Base-by-base conservation (phyloP, 164 flowering plant species). In the Chimonanthus salicifolius region DNA sequence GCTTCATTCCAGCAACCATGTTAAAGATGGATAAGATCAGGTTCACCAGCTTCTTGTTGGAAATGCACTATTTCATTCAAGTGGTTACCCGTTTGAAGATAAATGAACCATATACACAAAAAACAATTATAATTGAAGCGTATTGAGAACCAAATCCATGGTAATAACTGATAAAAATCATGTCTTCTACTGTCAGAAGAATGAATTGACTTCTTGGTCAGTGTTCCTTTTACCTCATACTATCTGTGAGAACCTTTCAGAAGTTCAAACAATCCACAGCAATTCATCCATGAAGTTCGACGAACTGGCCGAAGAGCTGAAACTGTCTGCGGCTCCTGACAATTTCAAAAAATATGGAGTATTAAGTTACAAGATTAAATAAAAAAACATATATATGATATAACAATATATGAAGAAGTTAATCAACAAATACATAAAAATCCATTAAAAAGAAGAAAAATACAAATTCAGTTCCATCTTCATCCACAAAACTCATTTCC, bases 251-350 rank as follows among this genome's bases (percentile, higher is more conserved):
- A 83, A 54, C 88, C 87, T n/a, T 75, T 64, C 64, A 90, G 70
- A 54, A 83, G 71, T 33, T 89, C 94, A 69, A 87, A 80, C 50
- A 89, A 68, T 68, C 94, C 94, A 80, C 94, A 89, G 74, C 94
- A 89, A 81, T 83, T 77, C 77, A 71, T 83, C 89, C 86, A 85
- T 4, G 89, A 85, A 44, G 87, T 82, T 67, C 47, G 79, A 47
- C 67, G 80, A 69, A 64, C 81, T 2, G 66, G 71, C 48, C 62
- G 76, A 5, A 79, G 78, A 68, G 78, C 67, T 10, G 58, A 13
- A 33, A 63, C 51, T 51, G 51, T 4, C 33, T 49, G 71, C 11
- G 7, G 69, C 64, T 67, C 72, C 62, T 18, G 49, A 62, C 21
- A 3, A 16, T 63, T 69, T 63, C 20, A 66, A 69, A 9, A 3